A percentile compares a stretch with the other conserved stretches of the same genome.
phyloP scores from a whole-genome alignment of 2,329 filamentous ascomycete genomes.

The Capronia epimyces region DNA sequence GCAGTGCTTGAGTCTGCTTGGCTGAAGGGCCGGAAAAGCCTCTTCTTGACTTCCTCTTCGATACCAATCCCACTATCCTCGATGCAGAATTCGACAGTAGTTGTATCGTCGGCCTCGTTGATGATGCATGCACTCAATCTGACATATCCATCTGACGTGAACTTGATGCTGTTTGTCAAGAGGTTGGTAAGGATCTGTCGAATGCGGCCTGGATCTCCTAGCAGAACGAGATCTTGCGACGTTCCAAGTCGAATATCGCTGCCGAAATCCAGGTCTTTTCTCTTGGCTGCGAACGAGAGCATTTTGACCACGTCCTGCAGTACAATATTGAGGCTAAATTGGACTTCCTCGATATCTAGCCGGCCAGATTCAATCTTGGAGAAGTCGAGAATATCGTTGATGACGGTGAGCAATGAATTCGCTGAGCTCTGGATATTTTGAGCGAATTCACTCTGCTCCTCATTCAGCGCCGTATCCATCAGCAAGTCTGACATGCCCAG shows the following conservation, averaged over 20 bases:
- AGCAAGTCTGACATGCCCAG: slow-evolving; percentile 74
- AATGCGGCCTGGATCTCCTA: slow-evolving; percentile 70
- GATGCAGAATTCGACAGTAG: slow-evolving; percentile 65
- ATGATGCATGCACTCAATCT: slow-evolving; percentile 61
- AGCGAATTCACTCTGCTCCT: slow-evolving; percentile 68
- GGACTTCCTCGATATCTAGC: slow-evolving; percentile 72
- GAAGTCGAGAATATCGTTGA: slow-evolving; percentile 79
- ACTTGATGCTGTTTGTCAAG: slow-evolving; percentile 71
- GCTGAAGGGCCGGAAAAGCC: slow-evolving; percentile 72
- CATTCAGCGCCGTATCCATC: slow-evolving; percentile 60
- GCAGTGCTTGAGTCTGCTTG: slow-evolving; percentile 78
- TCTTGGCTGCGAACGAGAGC: slow-evolving; percentile 69
- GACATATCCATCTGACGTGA: slow-evolving; percentile 64
- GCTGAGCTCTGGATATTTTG: slow-evolving; percentile 75
- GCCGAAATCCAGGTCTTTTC: slow-evolving; percentile 65
- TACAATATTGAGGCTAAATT: slow-evolving; percentile 68
- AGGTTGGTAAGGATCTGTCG: slow-evolving; percentile 75
- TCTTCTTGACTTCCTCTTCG: slow-evolving; percentile 66
- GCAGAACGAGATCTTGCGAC: slow-evolving; percentile 61
- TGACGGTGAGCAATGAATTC: slow-evolving; percentile 70
- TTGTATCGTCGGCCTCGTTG: slow-evolving; percentile 58
- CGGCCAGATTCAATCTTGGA: slow-evolving; percentile 75
- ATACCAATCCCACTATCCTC: slow-evolving; percentile 79
- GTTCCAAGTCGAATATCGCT: slow-evolving; percentile 60
- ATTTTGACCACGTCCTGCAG: slow-evolving; percentile 72